These are phyloP conservation scores for Gracilaria caudata DNA, from an alignment of 23 red algal species.

Conservation along the genomic window DNA sequence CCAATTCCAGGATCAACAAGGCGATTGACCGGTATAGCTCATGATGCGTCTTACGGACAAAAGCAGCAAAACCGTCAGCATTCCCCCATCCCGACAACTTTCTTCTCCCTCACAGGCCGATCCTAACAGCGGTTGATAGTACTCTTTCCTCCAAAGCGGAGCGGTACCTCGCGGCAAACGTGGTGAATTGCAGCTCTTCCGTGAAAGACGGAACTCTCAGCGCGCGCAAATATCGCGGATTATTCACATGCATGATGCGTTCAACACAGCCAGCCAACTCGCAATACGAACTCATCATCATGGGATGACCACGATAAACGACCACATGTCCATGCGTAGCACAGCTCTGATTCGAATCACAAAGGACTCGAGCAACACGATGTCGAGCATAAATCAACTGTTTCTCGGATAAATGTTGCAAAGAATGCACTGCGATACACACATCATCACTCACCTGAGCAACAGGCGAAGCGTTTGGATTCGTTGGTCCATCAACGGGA, in stretches of 20 bases:
- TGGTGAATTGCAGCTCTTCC: slow-evolving; percentile 27
- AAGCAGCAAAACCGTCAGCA: too few species aligned
- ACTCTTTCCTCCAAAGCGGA: slow-evolving; percentile 23
- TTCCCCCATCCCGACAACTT: too few species aligned
- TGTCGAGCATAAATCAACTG: slow-evolving; percentile 19
- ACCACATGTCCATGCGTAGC: slow-evolving; percentile 50
- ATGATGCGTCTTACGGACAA: too few species aligned
- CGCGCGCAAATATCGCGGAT: slow-evolving; percentile 12
- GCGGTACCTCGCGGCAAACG: slow-evolving; percentile 37
- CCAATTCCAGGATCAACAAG: neutral
- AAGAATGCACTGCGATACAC: slow-evolving; percentile 33
- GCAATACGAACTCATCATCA: slow-evolving; percentile 58
- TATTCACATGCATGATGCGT: slow-evolving; percentile 27
- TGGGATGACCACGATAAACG: neutral
- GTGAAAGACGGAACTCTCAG: slow-evolving; percentile 22
- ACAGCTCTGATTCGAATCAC: slow-evolving; percentile 29
- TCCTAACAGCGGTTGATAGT: slow-evolving; percentile 6
- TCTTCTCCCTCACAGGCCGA: slow-evolving; percentile 30
- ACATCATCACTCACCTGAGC: slow-evolving; percentile 29
- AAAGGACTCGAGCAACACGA: slow-evolving; percentile 38
- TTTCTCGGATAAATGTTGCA: neutral
- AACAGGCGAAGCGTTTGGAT: slow-evolving; percentile 15
- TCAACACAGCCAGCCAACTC: neutral
- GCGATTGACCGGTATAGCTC: too few species aligned
- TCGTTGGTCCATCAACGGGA: slow-evolving; percentile 11